Base-by-base conservation (phyloP, 495 filamentous ascomycete genomes). In the Lichenothelia convexa region DNA sequence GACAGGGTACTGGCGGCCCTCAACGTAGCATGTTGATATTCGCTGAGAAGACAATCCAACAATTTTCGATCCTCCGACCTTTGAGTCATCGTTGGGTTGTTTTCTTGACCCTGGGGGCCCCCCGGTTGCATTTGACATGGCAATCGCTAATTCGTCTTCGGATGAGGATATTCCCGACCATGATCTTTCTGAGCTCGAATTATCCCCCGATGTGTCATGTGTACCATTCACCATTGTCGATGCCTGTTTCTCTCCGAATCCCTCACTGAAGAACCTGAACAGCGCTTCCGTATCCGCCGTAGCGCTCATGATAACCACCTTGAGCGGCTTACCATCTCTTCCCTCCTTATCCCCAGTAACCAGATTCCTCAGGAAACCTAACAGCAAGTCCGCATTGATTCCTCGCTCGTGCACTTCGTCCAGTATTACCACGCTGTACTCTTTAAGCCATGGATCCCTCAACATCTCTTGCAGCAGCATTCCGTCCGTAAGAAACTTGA, bases 351-450 rank as follows among this genome's bases (percentile, higher is more conserved):
- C 57, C 3, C 73, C 70, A 20, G 59, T 56, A 1, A 82, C 52
- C 20, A 92, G 61, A 40, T 78, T 76, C 49, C 75, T 80, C 42
- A 95, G 55, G 45, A 99, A 95, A 0, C 91, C 91, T 34, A 82
- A 62, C 0, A 91, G 60, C 33, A 95, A 56, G 61, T 99, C 91
- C 12, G 93, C 87, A 48, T 93, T 93, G n/a, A 93, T 71, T 38
- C 87, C 91, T 38, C 91, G 68, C 57, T 99, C 91, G 58, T 99
- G 91, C 2, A 95, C 84, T 50, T 99, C 91, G 59, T 99, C 91
- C 7, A 99, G 80, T 33, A 95, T 66, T 2, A 99, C 67, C 1
- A 78, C 82, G 43, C 81, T 87, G 51, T 99, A 99, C 47, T 78
- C 70, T 20, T 64, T 69, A 45, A 99, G 59, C 53, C 71, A 63